Conservation (phyloP, 768 basidiomycete species). For the Grammothele lineata region DNA sequence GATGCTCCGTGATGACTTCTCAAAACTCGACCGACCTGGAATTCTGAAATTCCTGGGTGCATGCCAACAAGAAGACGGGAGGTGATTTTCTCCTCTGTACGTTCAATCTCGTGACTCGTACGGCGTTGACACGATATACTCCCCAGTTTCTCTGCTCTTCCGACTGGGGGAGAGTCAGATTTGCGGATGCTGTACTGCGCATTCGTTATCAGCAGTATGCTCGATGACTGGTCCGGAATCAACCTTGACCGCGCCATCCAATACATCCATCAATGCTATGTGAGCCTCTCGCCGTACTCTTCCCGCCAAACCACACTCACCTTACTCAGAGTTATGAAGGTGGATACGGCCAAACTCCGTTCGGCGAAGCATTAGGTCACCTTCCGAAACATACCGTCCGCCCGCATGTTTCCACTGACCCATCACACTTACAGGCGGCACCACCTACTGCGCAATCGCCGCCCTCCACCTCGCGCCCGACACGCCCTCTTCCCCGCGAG, state of each 20-base stretch:
- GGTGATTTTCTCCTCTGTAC: constrained; percentile 39
- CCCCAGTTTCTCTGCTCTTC: constrained; percentile 64
- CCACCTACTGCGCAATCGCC: constrained; percentile 89
- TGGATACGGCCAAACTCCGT: constrained; percentile 81
- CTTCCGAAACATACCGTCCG: no score
- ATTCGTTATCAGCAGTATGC: constrained; percentile 74
- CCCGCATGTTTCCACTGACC: no score
- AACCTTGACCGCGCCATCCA: constrained; percentile 53
- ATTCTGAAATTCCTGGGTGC: constrained; percentile 61
- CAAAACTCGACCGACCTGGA: constrained; percentile 61
- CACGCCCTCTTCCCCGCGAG: constrained; percentile 17
- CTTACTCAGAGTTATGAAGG: constrained; percentile 79
- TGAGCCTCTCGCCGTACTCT: constrained; percentile 32
- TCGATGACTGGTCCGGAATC: constrained; percentile 76
- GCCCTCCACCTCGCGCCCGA: constrained; percentile 52
- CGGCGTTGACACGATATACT: no score
- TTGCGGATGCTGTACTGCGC: constrained; percentile 85
- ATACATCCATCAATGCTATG: constrained; percentile 72
- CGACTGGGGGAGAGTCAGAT: constrained; percentile 70
- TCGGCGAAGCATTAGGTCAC: constrained; percentile 82
- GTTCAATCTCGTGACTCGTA: no score
- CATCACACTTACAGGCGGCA: constrained; percentile 61
- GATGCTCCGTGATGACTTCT: constrained; percentile 83
- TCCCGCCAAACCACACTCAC: background rate
- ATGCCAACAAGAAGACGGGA: constrained; percentile 81